Percentiles rank a stretch among this genome's conserved stretches.
phyloP scores from a whole-genome alignment of 129 eudicot species.

The Artemisia annua region DNA sequence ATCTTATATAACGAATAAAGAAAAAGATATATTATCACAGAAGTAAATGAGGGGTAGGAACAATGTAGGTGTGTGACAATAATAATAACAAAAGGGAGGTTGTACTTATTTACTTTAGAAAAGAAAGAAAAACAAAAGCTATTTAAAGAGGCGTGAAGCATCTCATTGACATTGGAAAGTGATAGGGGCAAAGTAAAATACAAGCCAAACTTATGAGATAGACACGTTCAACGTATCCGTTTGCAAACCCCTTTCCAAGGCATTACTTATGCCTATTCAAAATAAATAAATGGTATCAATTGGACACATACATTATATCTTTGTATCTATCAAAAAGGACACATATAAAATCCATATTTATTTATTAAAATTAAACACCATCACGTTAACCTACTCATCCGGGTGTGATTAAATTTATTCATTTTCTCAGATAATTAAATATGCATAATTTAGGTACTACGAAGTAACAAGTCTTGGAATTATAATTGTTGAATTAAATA shows the following conservation, averaged over 20 bases:
- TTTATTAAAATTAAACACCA: neutral
- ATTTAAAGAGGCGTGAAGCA: constrained; percentile 45
- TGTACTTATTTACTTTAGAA: constrained; percentile 23
- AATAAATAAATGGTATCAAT: neutral
- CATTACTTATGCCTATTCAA: constrained; percentile 25
- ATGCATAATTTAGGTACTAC: too few relatives aligned
- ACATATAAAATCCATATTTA: constrained; percentile 3
- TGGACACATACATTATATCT: constrained; percentile 21
- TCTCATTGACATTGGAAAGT: constrained; percentile 42
- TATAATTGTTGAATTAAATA: too few relatives aligned
- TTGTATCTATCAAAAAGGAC: constrained; percentile 27
- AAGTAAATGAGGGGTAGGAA: constrained; percentile 5
- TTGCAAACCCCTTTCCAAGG: constrained; percentile 27
- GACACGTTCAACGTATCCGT: constrained; percentile 32
- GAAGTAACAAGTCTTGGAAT: too few relatives aligned
- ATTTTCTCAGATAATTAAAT: too few relatives aligned
- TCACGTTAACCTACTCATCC: too few relatives aligned
- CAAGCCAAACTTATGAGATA: constrained; percentile 29
- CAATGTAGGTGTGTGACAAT: constrained; percentile 21
- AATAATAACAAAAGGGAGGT: neutral
- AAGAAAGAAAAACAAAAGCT: constrained; percentile 1
- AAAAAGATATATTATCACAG: too few relatives aligned
- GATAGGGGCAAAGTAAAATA: constrained; percentile 35
- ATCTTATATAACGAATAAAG: too few relatives aligned
- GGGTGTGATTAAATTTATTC: too few relatives aligned